phyloP scores from a whole-genome alignment of 2,329 filamentous ascomycete genomes.

The Rhytidhysteron rufulum region DNA sequence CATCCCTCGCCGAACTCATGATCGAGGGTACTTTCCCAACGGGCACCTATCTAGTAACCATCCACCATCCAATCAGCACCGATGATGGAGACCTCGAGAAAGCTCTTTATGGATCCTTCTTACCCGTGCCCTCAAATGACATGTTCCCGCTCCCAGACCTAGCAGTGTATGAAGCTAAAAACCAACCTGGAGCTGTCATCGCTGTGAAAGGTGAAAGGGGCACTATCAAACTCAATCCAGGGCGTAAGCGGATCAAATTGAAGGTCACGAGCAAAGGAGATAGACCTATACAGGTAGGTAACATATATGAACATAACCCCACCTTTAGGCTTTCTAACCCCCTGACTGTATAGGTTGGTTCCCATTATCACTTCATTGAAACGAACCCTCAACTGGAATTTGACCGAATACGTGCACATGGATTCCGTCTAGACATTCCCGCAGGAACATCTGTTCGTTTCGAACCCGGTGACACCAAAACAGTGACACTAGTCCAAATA shows the following conservation, averaged over 20 bases:
- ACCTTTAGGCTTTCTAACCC: not conserved
- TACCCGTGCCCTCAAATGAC: constrained; percentile 69
- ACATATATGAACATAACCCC: not conserved
- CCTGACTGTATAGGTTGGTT: constrained; percentile 61
- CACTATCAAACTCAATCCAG: constrained; percentile 67
- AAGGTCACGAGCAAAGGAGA: constrained; percentile 84
- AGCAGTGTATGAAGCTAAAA: constrained; percentile 62
- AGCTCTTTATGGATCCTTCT: constrained; percentile 86
- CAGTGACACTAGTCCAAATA: constrained; percentile 85
- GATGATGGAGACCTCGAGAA: constrained; percentile 84
- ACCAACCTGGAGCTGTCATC: constrained; percentile 76
- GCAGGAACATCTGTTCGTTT: constrained; percentile 91
- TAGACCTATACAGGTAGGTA: constrained; percentile 74
- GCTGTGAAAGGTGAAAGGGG: constrained; percentile 62
- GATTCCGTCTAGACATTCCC: constrained; percentile 82
- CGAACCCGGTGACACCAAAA: constrained; percentile 89
- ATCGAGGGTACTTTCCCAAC: constrained; percentile 90
- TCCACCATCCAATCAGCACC: constrained; percentile 81
- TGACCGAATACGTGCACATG: constrained; percentile 77
- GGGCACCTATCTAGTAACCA: constrained; percentile 90
- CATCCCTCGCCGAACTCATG: constrained; percentile 78
- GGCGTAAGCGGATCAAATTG: constrained; percentile 67
- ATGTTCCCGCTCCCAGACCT: constrained; percentile 64
- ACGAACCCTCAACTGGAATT: constrained; percentile 88
- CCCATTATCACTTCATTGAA: constrained; percentile 95